These are phyloP conservation scores for Thermothielavioides terrestris DNA, from an alignment of 495 filamentous ascomycete species.

Conservation along the genomic window DNA sequence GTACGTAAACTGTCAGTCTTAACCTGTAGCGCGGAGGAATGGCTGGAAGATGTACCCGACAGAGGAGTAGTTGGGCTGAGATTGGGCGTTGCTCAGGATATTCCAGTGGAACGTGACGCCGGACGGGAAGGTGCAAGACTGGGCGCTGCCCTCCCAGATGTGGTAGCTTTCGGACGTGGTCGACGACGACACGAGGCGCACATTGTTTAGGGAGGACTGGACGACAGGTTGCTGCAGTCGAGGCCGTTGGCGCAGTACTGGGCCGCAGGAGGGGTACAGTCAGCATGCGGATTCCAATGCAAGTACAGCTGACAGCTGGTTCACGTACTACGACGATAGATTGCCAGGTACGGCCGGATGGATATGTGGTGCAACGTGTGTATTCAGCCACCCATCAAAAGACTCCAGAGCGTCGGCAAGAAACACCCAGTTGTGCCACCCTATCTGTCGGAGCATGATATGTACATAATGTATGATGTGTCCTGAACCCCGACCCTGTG, in stretches of 20 bases:
- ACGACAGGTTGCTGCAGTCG: conserved; percentile 2
- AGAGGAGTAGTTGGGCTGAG: not conserved
- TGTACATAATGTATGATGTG: too few species aligned
- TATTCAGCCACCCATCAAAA: too few species aligned
- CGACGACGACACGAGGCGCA: not conserved
- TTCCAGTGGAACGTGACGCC: conserved; percentile 13
- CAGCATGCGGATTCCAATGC: too few species aligned
- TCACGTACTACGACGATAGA: too few species aligned
- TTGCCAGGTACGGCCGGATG: too few species aligned
- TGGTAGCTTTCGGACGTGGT: not conserved
- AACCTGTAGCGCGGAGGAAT: not conserved
- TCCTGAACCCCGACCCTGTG: too few species aligned
- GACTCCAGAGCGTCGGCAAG: too few species aligned
- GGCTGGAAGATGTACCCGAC: conserved; percentile 2
- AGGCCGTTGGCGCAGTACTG: conserved; percentile 10
- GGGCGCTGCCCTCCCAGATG: conserved; percentile 5
- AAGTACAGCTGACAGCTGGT: too few species aligned
- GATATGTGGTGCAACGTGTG: too few species aligned
- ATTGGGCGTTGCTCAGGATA: conserved; percentile 9
- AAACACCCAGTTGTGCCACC: too few species aligned
- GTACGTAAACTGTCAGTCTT: not conserved
- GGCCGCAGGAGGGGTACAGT: too few species aligned
- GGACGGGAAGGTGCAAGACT: conserved; percentile 7
- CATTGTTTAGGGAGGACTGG: conserved; percentile 1
- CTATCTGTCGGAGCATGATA: too few species aligned